Evolutionary conservation across 257 asterid species (phyloP).

Genomic region (Solanum pimpinellifolium): DNA sequence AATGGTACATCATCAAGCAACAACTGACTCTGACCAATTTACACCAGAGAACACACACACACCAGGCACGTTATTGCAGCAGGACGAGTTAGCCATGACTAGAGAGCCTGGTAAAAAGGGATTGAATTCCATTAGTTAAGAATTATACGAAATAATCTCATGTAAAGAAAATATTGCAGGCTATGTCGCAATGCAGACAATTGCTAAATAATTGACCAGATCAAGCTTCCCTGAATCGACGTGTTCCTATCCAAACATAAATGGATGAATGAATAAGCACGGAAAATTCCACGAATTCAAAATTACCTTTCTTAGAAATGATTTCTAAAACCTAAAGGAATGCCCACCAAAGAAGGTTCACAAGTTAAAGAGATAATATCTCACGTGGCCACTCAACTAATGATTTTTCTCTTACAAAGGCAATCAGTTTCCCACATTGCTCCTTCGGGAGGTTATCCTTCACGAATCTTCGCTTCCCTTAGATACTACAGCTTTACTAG

Average conservation of each 20-base stretch:
- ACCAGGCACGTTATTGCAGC: background rate
- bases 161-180: too few species aligned
- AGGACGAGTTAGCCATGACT: background rate
- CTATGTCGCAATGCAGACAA: too few species aligned
- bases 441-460: background rate
- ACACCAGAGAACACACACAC: background rate
- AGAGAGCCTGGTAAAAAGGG: background rate
- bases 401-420: background rate
- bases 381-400: too few species aligned
- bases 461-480: background rate
- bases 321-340: background rate
- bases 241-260: background rate
- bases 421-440: background rate
- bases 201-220: too few species aligned
- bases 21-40: background rate
- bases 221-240: too few species aligned
- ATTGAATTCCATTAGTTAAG: background rate
- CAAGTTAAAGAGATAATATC: background rate
- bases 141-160: background rate
- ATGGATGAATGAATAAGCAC: background rate
- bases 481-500: background rate
- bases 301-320: background rate
- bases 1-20: background rate
- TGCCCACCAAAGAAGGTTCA: background rate
- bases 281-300: background rate